phyloP scores from a whole-genome alignment of 1,284 basidiomycete species.

The Leccinum subrobustum region DNA sequence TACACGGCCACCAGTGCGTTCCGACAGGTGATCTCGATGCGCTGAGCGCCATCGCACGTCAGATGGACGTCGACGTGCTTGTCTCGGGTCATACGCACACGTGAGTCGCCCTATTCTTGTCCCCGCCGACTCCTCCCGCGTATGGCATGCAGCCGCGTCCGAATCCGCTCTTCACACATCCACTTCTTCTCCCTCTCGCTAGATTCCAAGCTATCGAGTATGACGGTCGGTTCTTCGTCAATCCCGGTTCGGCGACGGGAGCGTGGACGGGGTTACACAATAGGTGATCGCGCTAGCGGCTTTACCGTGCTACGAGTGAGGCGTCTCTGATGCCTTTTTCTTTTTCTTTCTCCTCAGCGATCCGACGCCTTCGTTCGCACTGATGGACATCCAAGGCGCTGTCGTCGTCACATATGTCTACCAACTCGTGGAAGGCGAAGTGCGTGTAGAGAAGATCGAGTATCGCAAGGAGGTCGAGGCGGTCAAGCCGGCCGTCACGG shows the following conservation, averaged over 20 bases:
- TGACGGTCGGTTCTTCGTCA: conserved; percentile 92
- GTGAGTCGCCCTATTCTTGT: conserved; percentile 46
- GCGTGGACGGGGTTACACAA: conserved; percentile 84
- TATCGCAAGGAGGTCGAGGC: conserved; percentile 68
- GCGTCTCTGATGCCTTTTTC: not conserved
- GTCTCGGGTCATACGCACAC: conserved; percentile 93
- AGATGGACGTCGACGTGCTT: conserved; percentile 97
- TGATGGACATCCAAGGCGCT: conserved; percentile 94
- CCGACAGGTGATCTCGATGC: conserved; percentile 92
- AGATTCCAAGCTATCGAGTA: conserved; percentile 95
- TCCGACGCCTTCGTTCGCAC: conserved; percentile 80
- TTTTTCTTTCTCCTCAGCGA: conserved; percentile 39
- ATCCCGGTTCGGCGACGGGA: conserved; percentile 94
- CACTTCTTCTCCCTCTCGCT: not conserved
- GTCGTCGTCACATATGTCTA: conserved; percentile 97
- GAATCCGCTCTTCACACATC: not conserved
- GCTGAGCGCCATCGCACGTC: conserved; percentile 82
- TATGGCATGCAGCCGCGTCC: not conserved
- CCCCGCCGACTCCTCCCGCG: not conserved
- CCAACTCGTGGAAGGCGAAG: conserved; percentile 91
- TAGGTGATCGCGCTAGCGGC: conserved; percentile 43
- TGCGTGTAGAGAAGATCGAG: conserved; percentile 84
- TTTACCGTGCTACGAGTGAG: conserved; percentile 1
- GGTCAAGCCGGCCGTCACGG: conserved; percentile 25
- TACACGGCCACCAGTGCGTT: conserved; percentile 94